These are phyloP conservation scores for Protostelium mycophagum DNA, from an alignment of 78 protist species.

Conservation along the genomic window DNA sequence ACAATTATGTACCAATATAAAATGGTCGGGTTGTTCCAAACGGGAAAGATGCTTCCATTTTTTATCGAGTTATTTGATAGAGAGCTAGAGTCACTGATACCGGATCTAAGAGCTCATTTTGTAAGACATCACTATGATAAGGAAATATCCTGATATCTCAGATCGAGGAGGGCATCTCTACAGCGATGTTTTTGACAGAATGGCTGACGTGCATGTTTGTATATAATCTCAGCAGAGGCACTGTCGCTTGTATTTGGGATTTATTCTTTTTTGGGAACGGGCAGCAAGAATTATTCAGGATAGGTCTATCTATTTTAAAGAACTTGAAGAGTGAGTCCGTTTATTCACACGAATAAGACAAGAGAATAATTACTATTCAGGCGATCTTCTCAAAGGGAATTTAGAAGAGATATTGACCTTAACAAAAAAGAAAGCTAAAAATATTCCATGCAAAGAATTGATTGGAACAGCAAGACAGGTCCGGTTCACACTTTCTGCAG, in stretches of 20 bases:
- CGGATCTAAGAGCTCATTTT: background rate
- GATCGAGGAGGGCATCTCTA: background rate
- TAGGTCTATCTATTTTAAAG: background rate
- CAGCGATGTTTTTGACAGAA: background rate
- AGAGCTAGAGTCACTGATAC: background rate
- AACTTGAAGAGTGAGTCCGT: background rate
- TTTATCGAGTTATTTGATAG: background rate
- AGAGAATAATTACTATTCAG: too few relatives aligned
- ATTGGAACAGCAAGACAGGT: background rate
- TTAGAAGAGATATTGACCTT: background rate
- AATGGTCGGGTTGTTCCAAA: background rate
- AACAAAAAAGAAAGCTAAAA: background rate
- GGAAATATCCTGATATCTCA: background rate
- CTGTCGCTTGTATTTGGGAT: background rate
- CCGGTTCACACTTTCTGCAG: background rate
- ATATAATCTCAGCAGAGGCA: background rate
- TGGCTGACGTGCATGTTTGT: background rate
- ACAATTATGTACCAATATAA: background rate
- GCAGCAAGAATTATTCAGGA: background rate
- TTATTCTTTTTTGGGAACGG: background rate
- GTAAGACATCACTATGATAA: background rate
- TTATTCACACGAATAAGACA: too few relatives aligned
- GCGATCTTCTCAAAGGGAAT: background rate
- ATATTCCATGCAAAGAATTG: background rate
- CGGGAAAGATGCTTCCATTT: background rate